Percentiles rank a stretch among this genome's conserved stretches.
Conservation (phyloP, 805 yeast species). For the Myxozyma geophila region DNA sequence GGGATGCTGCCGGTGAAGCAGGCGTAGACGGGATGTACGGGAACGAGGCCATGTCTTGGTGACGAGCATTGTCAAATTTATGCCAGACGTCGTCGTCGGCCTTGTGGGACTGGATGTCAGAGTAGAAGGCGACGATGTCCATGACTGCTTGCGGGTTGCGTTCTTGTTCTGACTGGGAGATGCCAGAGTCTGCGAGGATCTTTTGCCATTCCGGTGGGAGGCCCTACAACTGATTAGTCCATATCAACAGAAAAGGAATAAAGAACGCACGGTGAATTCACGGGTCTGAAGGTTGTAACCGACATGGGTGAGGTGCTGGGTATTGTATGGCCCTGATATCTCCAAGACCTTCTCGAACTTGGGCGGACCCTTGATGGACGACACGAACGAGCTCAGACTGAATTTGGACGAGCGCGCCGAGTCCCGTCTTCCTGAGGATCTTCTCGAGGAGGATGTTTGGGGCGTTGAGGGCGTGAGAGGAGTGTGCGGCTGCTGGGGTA, state of each 20-base stretch:
- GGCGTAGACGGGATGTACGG: slow-evolving; percentile 11
- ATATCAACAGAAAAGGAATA: not conserved
- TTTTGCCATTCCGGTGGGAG: slow-evolving; percentile 85
- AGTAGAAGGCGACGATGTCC: slow-evolving; percentile 79
- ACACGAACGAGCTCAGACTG: slow-evolving; percentile 21
- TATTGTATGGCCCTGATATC: slow-evolving; percentile 90
- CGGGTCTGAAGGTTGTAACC: slow-evolving; percentile 77
- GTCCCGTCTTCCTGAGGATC: slow-evolving; percentile 7
- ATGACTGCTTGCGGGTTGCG: slow-evolving; percentile 84
- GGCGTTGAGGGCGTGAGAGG: slow-evolving; percentile 4
- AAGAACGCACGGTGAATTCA: slow-evolving; percentile 53
- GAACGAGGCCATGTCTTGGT: slow-evolving; percentile 8
- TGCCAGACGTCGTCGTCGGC: slow-evolving; percentile 40
- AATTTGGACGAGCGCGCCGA: slow-evolving; percentile 23
- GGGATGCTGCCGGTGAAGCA: slow-evolving; percentile 20
- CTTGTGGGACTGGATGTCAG: slow-evolving; percentile 42
- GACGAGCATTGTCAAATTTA: slow-evolving; percentile 37
- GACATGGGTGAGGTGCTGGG: slow-evolving; percentile 87
- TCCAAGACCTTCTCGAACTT: slow-evolving; percentile 37
- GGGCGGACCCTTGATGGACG: slow-evolving; percentile 21
- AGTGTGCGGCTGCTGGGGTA: slow-evolving; percentile 1
- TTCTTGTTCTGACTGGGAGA: slow-evolving; percentile 74
- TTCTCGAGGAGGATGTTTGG: slow-evolving; percentile 6
- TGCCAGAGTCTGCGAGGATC: slow-evolving; percentile 74
- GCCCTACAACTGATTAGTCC: slow-evolving; percentile 51